Evolutionary conservation across 495 filamentous ascomycete species (phyloP), one percentile per base, ranked within the genome.

Genomic region (Lichina pygmaea): DNA sequence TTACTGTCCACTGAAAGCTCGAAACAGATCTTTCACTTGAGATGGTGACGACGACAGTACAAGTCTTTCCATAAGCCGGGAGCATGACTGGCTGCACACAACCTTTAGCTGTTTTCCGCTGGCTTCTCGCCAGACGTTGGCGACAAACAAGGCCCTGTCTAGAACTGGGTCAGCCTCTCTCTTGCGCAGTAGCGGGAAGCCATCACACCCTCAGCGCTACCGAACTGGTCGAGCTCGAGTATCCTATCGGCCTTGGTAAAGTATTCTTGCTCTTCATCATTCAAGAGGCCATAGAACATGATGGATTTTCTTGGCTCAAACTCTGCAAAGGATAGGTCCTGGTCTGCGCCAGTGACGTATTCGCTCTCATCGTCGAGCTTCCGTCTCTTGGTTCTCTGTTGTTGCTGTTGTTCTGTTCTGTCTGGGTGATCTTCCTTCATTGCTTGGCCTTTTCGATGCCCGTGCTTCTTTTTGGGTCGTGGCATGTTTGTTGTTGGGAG

Each of bases 91-190:
- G 57, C 81, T 91, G 61, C 77, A 81, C 15, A 85, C 89, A 53
- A 97, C 71, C 64, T 95, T 97, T 58, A 95, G 64, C 55, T 95
- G 89, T 59, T 94, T 94, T 41, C 81, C 84, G 41, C 71, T 65
- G 13, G 85, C 84, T 57, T 95, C 89, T 47, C 66, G 61, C 58
- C 78, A 93, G 41, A 94, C 78, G 58, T 78, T 93, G 12, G 73
- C 69, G 12, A 97, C 62, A 57, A 94, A 94, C 44, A 92, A 55
- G 33, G 65, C 57, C 46, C 79, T 72, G 52, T 93, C 84, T 41
- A 13, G 15, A 6, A 44, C 10, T 12, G 13, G 11, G 37, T 47
- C 33, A 47, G 45, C 31, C 0, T 24, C n/a, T 5, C 34, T 31
- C 31, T 2, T 8, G 16, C 33, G 34, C 31, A 12, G 7, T 6